phyloP scores from a whole-genome alignment of 1,284 basidiomycete species.

The Cryptococcus sp. region DNA sequence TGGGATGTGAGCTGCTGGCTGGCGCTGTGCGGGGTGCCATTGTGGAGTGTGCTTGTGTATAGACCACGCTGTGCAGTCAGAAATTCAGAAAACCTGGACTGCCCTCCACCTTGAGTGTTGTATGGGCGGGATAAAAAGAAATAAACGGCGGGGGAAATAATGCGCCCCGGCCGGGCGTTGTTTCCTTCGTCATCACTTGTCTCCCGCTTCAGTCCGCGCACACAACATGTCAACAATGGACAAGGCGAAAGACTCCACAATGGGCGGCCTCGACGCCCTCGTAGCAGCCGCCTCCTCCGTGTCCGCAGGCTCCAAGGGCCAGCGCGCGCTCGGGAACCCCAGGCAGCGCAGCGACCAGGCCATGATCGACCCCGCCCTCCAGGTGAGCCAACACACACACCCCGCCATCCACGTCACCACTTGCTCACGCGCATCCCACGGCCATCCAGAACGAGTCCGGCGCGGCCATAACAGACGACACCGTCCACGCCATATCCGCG shows the following conservation, averaged over 20 bases:
- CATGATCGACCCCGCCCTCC: conserved; percentile 20
- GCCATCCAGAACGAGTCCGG: neutral
- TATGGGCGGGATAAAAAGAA: conserved; percentile 5
- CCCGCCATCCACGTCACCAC: neutral
- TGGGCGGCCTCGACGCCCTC: conserved; percentile 21
- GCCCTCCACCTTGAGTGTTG: neutral
- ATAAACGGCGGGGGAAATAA: neutral
- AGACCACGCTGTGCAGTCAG: no score
- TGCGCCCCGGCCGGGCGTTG: neutral
- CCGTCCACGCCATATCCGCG: conserved; percentile 14
- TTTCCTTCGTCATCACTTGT: conserved; percentile 5
- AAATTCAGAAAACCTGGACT: conserved; percentile 11
- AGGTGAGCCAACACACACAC: conserved; percentile 6
- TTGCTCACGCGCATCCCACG: neutral
- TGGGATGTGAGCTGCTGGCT: conserved; percentile 21
- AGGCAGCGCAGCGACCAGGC: neutral
- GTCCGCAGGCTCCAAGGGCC: neutral
- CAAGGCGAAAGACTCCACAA: conserved; percentile 12
- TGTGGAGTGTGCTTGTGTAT: neutral
- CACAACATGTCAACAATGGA: neutral
- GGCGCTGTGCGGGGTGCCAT: conserved; percentile 12
- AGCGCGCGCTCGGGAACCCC: conserved; percentile 4
- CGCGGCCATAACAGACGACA: neutral
- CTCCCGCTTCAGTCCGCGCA: neutral
- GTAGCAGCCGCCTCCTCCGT: conserved; percentile 22